Percentiles rank a stretch among this genome's conserved stretches.
Conservation (phyloP, 805 yeast species). For the Teunomyces aglyptinius region DNA sequence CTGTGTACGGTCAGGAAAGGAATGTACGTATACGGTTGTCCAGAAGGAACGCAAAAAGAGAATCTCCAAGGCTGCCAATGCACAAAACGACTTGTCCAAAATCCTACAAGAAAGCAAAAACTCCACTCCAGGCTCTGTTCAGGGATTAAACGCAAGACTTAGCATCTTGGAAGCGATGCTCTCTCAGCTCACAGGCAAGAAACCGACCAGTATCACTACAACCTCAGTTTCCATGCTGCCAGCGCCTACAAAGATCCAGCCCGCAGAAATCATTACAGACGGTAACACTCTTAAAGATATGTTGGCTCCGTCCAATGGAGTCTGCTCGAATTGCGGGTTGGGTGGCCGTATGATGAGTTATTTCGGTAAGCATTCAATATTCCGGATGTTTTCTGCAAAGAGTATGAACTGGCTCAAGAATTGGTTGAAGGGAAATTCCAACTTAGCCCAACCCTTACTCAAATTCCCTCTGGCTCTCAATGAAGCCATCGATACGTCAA, state of each 20-base stretch:
- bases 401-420: conserved; percentile 13
- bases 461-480: conserved; percentile 14
- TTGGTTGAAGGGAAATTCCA: conserved; percentile 9
- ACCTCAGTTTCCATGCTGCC: background rate
- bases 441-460: conserved; percentile 10
- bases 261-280: background rate
- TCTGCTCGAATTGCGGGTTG: background rate
- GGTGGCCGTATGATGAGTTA: conserved; percentile 7
- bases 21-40: conserved; percentile 18
- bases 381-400: conserved; percentile 14
- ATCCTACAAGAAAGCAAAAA: background rate
- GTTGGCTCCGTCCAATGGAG: background rate
- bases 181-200: conserved; percentile 13
- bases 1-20: conserved; percentile 17
- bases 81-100: background rate
- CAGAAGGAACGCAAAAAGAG: conserved; percentile 16
- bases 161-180: conserved; percentile 16
- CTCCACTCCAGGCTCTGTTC: conserved; percentile 6
- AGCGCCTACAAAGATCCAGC: background rate
- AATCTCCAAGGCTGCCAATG: background rate
- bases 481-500: conserved; percentile 6
- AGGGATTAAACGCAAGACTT: conserved; percentile 13
- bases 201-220: background rate
- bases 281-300: background rate
- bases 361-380: conserved; percentile 17